Conservation (phyloP, 2,329 filamentous ascomycete species). For the Ambrosiella beaveri region DNA sequence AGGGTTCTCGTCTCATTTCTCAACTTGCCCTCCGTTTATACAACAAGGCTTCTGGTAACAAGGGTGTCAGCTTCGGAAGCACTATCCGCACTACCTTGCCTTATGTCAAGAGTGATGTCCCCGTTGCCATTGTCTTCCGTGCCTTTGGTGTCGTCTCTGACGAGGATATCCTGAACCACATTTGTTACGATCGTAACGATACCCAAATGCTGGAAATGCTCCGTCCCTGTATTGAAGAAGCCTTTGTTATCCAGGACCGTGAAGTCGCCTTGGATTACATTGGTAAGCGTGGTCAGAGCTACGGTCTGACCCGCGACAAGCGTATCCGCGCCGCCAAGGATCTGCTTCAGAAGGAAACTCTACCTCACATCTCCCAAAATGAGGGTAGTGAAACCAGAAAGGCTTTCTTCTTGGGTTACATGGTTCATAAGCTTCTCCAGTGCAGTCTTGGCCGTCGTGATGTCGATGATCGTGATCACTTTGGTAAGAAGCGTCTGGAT, state of each 20-base stretch:
- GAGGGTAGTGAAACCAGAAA: slow-evolving; percentile 92
- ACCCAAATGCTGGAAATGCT: slow-evolving; percentile 96
- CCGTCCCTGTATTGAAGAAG: slow-evolving; percentile 92
- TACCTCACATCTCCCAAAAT: slow-evolving; percentile 89
- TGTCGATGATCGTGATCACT: slow-evolving; percentile 94
- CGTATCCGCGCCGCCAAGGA: slow-evolving; percentile 86
- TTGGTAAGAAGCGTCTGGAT: slow-evolving; percentile 95
- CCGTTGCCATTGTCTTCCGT: slow-evolving; percentile 88
- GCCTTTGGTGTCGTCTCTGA: slow-evolving; percentile 92
- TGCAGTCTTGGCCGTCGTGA: slow-evolving; percentile 85
- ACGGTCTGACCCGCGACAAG: slow-evolving; percentile 60
- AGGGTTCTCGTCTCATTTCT: slow-evolving; percentile 86
- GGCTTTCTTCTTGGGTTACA: slow-evolving; percentile 96
- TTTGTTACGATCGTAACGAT: slow-evolving; percentile 89
- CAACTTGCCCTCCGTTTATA: slow-evolving; percentile 82
- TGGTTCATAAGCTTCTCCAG: slow-evolving; percentile 91
- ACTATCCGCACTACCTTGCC: slow-evolving; percentile 83
- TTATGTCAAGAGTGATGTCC: slow-evolving; percentile 85
- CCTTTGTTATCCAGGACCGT: slow-evolving; percentile 86
- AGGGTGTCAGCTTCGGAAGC: slow-evolving; percentile 57
- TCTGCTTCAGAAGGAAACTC: slow-evolving; percentile 88
- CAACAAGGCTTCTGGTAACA: slow-evolving; percentile 64
- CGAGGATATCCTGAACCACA: slow-evolving; percentile 94
- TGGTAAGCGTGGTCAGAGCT: slow-evolving; percentile 65
- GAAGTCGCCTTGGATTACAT: slow-evolving; percentile 92